Base-by-base conservation (phyloP, 2,329 filamentous ascomycete species). In the Beauveria brongniartii region DNA sequence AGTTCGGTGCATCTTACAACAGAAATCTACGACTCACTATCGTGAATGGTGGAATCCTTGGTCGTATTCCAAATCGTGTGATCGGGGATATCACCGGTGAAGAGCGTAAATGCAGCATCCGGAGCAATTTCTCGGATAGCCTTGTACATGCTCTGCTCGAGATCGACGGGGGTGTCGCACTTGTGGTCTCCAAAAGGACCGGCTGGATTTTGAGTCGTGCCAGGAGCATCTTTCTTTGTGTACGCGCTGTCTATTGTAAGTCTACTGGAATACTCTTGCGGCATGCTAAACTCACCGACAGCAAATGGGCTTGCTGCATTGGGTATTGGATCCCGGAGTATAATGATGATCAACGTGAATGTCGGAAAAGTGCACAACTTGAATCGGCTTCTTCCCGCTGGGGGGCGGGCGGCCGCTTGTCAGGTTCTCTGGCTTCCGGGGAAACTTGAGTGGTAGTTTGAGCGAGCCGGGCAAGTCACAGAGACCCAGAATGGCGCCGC, bases 261-360 rank as follows among this genome's bases (percentile, higher is more conserved):
- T 24, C 4, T 10, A 30, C 6, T 7, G 3, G 24, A 2, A 1
- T 16, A 20, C 8, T 18, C 6, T 22, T 28, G 2, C 2, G 8
- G 34, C 3, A 6, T 9, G 16, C 14, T 9, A 20, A 4, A 50
- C 70, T 69, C 61, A 76, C 67, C 82, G 77, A 70, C 83, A 86
- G 70, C 83, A 86, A 60, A 85, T 82, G 1, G 81, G 81, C 67
- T 84, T 83, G 30, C 76, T 76, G 69, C 83, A 86, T 63, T 83
- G 75, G 24, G 78, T 75, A 66, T 76, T 83, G 7, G 80, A 74
- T 0, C 83, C 83, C 2, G 75, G 70, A 26, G 76, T 75, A 67
- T 86, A 86, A 12, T 77, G 73, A 6, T 77, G 78, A 64, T 86
- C 83, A 58, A 86, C 72, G 62, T 86, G 83, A 47, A 84, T 82